phyloP scores from a whole-genome alignment of 2,329 filamentous ascomycete species.

The Huntiella savannae region DNA sequence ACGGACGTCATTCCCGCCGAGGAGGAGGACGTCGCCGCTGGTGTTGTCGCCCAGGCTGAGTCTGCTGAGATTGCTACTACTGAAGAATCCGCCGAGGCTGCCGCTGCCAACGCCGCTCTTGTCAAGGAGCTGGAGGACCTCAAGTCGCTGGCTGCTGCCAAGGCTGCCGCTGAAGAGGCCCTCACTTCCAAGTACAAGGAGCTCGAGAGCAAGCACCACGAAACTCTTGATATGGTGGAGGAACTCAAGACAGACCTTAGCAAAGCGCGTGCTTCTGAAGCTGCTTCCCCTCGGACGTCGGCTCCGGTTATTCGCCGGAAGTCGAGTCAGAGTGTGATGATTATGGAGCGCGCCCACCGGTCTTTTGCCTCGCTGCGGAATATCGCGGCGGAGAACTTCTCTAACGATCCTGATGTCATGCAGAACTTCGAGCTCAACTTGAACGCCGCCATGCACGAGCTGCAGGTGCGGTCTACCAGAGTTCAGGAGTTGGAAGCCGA shows the following conservation, averaged over 20 bases:
- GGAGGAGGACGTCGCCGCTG: constrained; percentile 2
- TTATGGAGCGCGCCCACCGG: constrained; percentile 76
- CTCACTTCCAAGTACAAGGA: constrained; percentile 65
- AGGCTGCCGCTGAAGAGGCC: constrained; percentile 53
- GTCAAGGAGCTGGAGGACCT: constrained; percentile 52
- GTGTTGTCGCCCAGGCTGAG: background rate
- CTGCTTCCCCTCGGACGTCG: constrained; percentile 41
- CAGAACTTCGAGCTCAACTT: constrained; percentile 87
- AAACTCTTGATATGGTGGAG: constrained; percentile 70
- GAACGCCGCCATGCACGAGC: constrained; percentile 79
- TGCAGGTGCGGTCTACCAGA: constrained; percentile 70
- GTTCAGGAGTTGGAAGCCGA: constrained; percentile 81
- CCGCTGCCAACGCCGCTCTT: constrained; percentile 24
- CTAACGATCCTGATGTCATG: constrained; percentile 61
- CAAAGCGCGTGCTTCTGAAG: constrained; percentile 47
- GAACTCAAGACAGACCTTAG: constrained; percentile 75
- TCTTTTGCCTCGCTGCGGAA: constrained; percentile 80
- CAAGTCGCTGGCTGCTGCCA: constrained; percentile 51
- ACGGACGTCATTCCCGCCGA: constrained; percentile 8
- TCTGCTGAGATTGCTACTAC: background rate
- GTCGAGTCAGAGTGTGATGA: constrained; percentile 74
- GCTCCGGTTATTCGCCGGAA: constrained; percentile 77
- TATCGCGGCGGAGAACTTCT: constrained; percentile 73
- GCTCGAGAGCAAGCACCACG: constrained; percentile 63
- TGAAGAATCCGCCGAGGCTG: background rate